Evolutionary conservation across 768 basidiomycete genomes (phyloP).

Genomic region (Auricularia sp.): DNA sequence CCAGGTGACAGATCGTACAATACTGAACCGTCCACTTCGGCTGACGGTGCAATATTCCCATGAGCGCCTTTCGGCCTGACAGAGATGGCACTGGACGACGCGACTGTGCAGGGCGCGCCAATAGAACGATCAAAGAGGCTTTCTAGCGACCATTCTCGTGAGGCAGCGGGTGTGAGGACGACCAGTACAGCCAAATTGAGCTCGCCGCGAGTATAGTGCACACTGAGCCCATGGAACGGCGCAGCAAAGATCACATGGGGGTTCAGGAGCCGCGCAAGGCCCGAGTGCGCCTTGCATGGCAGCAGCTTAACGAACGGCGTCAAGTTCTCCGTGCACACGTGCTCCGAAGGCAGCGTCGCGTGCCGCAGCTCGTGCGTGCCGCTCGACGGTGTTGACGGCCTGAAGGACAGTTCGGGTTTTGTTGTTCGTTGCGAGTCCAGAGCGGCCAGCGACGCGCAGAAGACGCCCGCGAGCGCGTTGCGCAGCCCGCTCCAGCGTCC

Average conservation of each 20-base stretch:
- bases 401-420: constrained; percentile 50
- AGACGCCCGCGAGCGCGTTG: constrained; percentile 84
- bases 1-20: neutral
- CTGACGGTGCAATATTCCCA: constrained; percentile 44
- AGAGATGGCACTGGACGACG: constrained; percentile 47
- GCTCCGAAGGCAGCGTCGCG: constrained; percentile 69
- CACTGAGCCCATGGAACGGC: constrained; percentile 82
- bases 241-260: constrained; percentile 82
- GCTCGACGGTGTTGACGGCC: constrained; percentile 28
- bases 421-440: constrained; percentile 70
- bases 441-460: constrained; percentile 84
- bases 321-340: constrained; percentile 95
- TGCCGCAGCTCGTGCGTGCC: constrained; percentile 41
- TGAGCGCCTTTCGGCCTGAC: constrained; percentile 24
- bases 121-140: constrained; percentile 60
- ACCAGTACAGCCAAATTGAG: constrained; percentile 62
- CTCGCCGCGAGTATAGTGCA: constrained; percentile 64
- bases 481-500: constrained; percentile 76
- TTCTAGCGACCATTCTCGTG: constrained; percentile 62
- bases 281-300: constrained; percentile 84
- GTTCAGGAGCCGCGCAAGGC: constrained; percentile 73
- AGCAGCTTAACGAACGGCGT: constrained; percentile 93
- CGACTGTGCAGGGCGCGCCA: constrained; percentile 59
- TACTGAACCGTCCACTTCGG: neutral
- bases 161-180: constrained; percentile 60